Percentiles rank a stretch among this genome's conserved stretches.
phyloP scores from a whole-genome alignment of 345 rosid genomes.

The Crucihimalaya himalaica region DNA sequence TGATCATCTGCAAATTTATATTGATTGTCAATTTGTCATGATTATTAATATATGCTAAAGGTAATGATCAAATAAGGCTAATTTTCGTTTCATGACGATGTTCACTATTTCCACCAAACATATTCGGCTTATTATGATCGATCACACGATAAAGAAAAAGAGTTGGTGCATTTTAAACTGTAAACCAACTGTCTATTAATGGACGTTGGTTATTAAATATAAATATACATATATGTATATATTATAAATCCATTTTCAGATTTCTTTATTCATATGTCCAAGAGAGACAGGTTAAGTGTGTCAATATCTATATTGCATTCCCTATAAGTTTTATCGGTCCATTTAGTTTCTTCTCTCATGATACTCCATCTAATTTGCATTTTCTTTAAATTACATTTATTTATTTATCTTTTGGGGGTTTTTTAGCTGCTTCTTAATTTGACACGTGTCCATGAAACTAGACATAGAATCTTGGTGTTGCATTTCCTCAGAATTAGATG shows the following conservation, averaged over 20 bases:
- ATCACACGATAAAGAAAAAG: not conserved
- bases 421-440: not conserved
- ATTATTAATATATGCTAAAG: no score
- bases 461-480: conserved; percentile 30
- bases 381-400: conserved; percentile 31
- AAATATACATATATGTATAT: not conserved
- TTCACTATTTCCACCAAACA: conserved; percentile 21
- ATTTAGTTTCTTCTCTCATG: conserved; percentile 18
- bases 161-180: conserved; percentile 14
- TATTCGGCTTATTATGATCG: conserved; percentile 15
- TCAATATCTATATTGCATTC: not conserved
- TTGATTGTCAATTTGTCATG: no score
- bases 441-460: conserved; percentile 33
- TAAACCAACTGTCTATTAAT: conserved; percentile 27
- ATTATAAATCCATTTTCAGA: not conserved
- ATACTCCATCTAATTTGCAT: conserved; percentile 35
- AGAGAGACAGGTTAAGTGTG: conserved; percentile 32
- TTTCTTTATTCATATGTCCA: conserved; percentile 27
- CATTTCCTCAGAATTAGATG: conserved; percentile 38
- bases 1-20: no score
- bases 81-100: no score
- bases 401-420: not conserved
- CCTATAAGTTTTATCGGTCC: conserved; percentile 41
- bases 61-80: no score
- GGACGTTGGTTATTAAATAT: not conserved